Conservation (phyloP, 805 yeast genomes). For the Metschnikowia lachancei region DNA sequence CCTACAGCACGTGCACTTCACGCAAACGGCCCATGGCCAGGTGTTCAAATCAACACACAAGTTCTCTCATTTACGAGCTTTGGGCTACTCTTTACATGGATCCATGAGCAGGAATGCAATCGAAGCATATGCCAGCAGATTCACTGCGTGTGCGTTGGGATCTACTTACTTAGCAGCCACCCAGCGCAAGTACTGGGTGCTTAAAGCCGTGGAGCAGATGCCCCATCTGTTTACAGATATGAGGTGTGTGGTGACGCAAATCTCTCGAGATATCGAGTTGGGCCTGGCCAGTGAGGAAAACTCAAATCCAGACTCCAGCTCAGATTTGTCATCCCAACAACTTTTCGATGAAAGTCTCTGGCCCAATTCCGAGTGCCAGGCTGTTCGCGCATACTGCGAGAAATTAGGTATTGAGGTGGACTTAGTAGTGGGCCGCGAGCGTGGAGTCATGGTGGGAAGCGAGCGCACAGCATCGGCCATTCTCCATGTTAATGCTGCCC, state of each 20-base stretch:
- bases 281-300: neutral
- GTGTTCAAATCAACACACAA: constrained; percentile 13
- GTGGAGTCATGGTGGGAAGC: constrained; percentile 41
- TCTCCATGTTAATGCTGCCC: constrained; percentile 39
- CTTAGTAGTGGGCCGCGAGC: constrained; percentile 23
- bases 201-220: constrained; percentile 23
- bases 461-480: constrained; percentile 45
- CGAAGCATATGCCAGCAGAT: constrained; percentile 14
- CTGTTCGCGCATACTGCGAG: constrained; percentile 45
- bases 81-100: constrained; percentile 37
- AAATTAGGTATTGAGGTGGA: constrained; percentile 49
- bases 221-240: constrained; percentile 13
- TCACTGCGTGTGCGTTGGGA: constrained; percentile 18
- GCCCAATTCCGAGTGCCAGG: constrained; percentile 25
- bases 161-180: constrained; percentile 16
- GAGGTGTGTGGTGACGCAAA: constrained; percentile 43
- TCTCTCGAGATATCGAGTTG: constrained; percentile 13
- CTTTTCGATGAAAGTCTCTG: neutral
- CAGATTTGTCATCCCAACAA: neutral
- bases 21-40: constrained; percentile 7
- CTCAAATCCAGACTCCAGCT: neutral
- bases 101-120: constrained; percentile 23
- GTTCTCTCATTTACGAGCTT: constrained; percentile 29
- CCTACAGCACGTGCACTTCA: constrained; percentile 27
- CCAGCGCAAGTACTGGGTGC: constrained; percentile 25